Evolutionary conservation across 2,329 filamentous ascomycete species (phyloP), one percentile per base, ranked within the genome.

Genomic region (Fusarium albidum): DNA sequence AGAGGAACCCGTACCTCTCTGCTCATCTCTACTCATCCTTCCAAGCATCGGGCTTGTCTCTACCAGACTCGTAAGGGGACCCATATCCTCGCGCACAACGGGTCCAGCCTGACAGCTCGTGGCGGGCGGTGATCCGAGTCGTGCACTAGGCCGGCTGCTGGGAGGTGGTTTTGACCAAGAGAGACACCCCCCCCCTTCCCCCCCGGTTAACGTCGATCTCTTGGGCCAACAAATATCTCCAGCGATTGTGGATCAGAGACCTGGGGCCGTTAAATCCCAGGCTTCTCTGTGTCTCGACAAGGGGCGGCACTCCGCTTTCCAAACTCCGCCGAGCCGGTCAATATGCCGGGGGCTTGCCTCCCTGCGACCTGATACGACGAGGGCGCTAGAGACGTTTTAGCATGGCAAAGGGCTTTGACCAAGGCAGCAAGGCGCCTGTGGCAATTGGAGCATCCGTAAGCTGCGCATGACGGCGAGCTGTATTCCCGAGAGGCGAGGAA

Each of bases 101-200:
- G 38, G 51, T 37, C 55, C 45, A 63, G 50, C 49, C 49, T 52
- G 55, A 59, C 55, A 56, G 48, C 44, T 55, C 26, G 46, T 39
- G 26, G 51, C 56, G 46, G 61, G 49, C 49, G 49, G 44, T 59
- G 57, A 49, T 59, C 58, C 58, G 60, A 63, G 59, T 62, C 55
- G 60, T 53, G 53, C 44, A 54, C 55, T 55, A 52, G 25, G 49
- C 45, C 21, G 21, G n/a, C 21, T 21, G 7, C 21, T 21, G 4
- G 21, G 4, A 21, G 21, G 21, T 21, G 21, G 21, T 21, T 21
- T 21, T 4, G 7, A 21, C 21, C 4, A 21, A 21, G n/a, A n/a
- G n/a, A n/a, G n/a, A n/a, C n/a, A n/a, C n/a, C n/a, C n/a, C 21
- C 21, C 21, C 21, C 21, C 21, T 21, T 7, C 21, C 21, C 21